Evolutionary conservation across 108 stramenopile genomes (phyloP).

Genomic region (Thalassiosira profunda): DNA sequence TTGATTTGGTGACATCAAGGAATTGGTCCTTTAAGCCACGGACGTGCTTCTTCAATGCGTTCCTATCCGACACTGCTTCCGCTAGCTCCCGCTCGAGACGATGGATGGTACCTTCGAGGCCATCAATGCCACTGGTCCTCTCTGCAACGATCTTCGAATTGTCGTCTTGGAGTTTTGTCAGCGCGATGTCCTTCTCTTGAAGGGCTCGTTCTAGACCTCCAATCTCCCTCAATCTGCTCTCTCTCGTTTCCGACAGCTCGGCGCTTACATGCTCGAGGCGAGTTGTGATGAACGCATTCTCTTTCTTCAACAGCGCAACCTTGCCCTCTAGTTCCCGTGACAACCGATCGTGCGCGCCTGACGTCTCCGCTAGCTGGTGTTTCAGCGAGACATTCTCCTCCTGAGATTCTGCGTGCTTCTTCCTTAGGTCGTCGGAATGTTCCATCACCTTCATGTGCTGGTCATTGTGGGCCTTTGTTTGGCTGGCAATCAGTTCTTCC

Average conservation of each 20-base stretch:
- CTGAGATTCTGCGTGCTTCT: slow-evolving; percentile 3
- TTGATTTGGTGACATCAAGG: slow-evolving; percentile 2
- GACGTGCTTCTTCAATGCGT: slow-evolving; percentile 9
- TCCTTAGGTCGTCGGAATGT: slow-evolving; percentile 25
- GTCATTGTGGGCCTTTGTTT: slow-evolving; percentile 23
- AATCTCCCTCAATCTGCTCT: slow-evolving; percentile 10
- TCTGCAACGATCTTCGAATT: not conserved
- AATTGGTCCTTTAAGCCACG: slow-evolving; percentile 3
- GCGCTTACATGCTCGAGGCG: slow-evolving; percentile 8
- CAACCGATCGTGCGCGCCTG: slow-evolving; percentile 1
- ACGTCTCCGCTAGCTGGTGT: slow-evolving; percentile 10
- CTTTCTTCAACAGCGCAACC: slow-evolving; percentile 12
- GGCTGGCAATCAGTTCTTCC: slow-evolving; percentile 10
- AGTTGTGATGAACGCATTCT: slow-evolving; percentile 3
- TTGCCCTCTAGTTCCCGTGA: slow-evolving; percentile 6
- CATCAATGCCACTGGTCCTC: slow-evolving; percentile 6
- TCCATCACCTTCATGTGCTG: slow-evolving; percentile 34
- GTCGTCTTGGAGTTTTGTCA: slow-evolving; percentile 1
- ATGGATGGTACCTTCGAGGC: slow-evolving; percentile 9
- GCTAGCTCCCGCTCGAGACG: slow-evolving; percentile 17
- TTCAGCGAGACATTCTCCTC: slow-evolving; percentile 12
- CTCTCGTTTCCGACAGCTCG: slow-evolving; percentile 10
- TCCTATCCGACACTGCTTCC: not conserved
- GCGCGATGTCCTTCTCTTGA: slow-evolving; percentile 18
- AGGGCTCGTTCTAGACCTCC: slow-evolving; percentile 19